These are phyloP conservation scores for Thermomucor indicae-seudaticae DNA, from an alignment of 371 early-diverging fungal genomes.

Conservation along the genomic window DNA sequence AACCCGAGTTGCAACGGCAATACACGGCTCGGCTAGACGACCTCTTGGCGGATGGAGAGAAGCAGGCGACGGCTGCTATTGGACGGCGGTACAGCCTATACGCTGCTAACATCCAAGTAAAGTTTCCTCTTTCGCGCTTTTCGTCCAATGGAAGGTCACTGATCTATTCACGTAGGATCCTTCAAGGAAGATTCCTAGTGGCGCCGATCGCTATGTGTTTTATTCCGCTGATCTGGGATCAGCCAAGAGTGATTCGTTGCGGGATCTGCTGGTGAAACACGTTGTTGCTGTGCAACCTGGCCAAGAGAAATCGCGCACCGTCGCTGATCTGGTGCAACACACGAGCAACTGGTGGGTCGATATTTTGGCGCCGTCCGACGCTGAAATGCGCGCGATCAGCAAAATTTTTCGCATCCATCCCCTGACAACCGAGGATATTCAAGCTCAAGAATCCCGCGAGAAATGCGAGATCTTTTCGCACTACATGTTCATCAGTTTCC, in stretches of 20 bases:
- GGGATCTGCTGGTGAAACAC: conserved; percentile 28
- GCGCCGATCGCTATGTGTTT: conserved; percentile 49
- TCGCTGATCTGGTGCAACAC: conserved; percentile 33
- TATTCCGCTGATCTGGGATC: conserved; percentile 53
- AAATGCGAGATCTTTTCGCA: conserved; percentile 90
- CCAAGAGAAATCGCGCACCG: conserved; percentile 7
- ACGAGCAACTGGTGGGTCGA: conserved; percentile 85
- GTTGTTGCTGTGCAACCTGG: conserved; percentile 9
- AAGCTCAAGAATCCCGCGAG: conserved; percentile 86
- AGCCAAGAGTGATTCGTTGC: conserved; percentile 43
- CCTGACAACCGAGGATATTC: conserved; percentile 89
- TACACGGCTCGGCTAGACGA: conserved; percentile 17
- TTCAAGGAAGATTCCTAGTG: conserved; percentile 27
- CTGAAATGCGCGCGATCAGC: conserved; percentile 74
- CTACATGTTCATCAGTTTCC: conserved; percentile 91
- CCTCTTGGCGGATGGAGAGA: conserved; percentile 12
- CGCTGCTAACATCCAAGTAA: conserved; percentile 23
- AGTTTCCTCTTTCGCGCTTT: no score
- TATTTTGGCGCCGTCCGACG: conserved; percentile 71
- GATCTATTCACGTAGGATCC: not conserved
- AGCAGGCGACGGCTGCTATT: not conserved
- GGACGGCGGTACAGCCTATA: conserved; percentile 21
- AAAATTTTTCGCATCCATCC: conserved; percentile 77
- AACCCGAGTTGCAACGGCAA: conserved; percentile 7
- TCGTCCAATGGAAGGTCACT: not conserved